phyloP scores from a whole-genome alignment of 805 yeast species.

The Saccharomycopsis selenospora region DNA sequence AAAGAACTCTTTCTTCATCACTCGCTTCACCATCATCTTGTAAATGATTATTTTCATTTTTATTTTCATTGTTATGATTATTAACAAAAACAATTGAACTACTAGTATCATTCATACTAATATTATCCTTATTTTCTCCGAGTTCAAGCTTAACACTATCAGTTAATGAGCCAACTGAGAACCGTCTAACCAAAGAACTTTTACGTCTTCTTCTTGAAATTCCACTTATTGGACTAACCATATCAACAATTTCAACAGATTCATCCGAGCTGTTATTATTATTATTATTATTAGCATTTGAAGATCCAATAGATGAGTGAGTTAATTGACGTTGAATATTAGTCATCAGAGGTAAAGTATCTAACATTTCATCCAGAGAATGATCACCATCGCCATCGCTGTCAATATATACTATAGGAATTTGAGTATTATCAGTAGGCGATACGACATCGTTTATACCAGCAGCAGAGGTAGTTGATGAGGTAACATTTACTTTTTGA shows the following conservation, averaged over 20 bases:
- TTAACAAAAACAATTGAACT: neutral
- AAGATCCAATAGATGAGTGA: neutral
- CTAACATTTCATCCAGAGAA: slow-evolving; percentile 2
- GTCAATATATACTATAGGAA: neutral
- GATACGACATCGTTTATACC: neutral
- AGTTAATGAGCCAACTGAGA: slow-evolving; percentile 19
- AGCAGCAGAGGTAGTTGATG: neutral
- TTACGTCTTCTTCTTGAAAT: slow-evolving; percentile 7
- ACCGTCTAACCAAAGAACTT: slow-evolving; percentile 17
- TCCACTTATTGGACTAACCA: neutral
- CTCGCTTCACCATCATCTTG: neutral
- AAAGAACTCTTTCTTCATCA: slow-evolving; percentile 1
- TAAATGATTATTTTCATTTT: neutral
- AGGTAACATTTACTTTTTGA: neutral
- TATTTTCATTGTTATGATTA: too few relatives aligned
- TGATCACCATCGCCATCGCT: neutral
- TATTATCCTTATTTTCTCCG: slow-evolving; percentile 4
- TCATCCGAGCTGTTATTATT: neutral
- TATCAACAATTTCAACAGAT: slow-evolving; percentile 15
- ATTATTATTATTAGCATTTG: neutral
- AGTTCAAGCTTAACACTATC: slow-evolving; percentile 18
- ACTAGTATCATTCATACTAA: neutral
- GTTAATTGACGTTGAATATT: neutral
- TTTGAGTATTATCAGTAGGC: neutral
- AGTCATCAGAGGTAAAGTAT: neutral